Base-by-base conservation (phyloP, 2,329 filamentous ascomycete species). In the Rhynchosporium secalis region DNA sequence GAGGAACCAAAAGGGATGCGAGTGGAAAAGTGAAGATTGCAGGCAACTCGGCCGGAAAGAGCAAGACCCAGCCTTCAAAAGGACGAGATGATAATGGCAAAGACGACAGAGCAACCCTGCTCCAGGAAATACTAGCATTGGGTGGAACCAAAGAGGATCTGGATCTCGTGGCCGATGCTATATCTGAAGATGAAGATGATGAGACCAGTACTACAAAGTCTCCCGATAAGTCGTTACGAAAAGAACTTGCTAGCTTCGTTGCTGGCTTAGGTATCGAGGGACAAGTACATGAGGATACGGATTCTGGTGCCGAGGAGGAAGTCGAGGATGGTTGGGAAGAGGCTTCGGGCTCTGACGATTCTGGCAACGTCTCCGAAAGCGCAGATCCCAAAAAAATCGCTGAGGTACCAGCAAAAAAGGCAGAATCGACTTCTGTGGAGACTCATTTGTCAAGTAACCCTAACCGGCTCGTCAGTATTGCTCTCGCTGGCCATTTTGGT, bases 111-210 rank as follows among this genome's bases (percentile, higher is more conserved):
- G 76, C 77, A 38, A 72, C 75, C 12, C 76, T 89, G 4, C 75
- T 89, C 7, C 81, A 84, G 61, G 87, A 89, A 70, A 89, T 89
- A 65, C 78, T 81, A 66, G 84, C 84, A 13, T 77, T 90, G 1
- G 87, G 86, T 3, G 87, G 87, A 13, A 85, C 87, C 58, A 84
- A 89, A 73, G 79, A 84, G 47, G 87, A 89, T 66, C 73, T 87
- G 48, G 82, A 84, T 41, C 79, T 89, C 40, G 81, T 89, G 58
- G 82, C 80, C 47, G 83, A 82, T 62, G 76, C 81, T 6, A 76
- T 79, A 65, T 84, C 81, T 1, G 80, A 81, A 60, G 81, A 83
- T 47, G 78, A 77, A 31, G 71, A 71, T 12, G 70, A 71, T 12
- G 64, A 67, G n/a, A 48, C 64, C 36, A 58, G 62, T 4, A 60